Conservation (phyloP, 2,329 filamentous ascomycete genomes). For the Cladosporium colombiae region DNA sequence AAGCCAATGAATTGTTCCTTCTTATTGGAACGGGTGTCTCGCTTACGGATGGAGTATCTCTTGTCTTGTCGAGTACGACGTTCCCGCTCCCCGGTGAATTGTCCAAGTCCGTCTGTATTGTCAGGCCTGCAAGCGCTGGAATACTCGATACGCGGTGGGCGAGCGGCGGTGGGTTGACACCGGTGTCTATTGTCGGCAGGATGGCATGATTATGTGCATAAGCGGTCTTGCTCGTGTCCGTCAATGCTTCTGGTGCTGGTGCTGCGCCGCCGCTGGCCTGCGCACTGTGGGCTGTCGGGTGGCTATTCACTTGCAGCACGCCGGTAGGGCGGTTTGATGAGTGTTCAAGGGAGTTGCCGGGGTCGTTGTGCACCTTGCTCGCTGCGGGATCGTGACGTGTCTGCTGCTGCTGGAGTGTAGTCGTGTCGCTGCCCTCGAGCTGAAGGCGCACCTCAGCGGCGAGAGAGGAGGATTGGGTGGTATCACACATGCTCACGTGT, state of each 20-base stretch:
- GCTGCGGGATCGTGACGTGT: conserved; percentile 6
- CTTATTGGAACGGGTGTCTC: conserved; percentile 37
- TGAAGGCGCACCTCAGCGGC: conserved; percentile 5
- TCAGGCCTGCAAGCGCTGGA: conserved; percentile 27
- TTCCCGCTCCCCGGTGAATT: conserved; percentile 13
- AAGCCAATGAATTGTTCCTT: conserved; percentile 42
- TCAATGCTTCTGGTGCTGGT: not conserved
- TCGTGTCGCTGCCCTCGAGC: not conserved
- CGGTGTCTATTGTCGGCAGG: conserved; percentile 16
- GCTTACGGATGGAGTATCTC: conserved; percentile 33
- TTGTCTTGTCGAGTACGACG: conserved; percentile 9
- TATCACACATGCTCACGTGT: conserved; percentile 7
- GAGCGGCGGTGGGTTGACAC: conserved; percentile 18
- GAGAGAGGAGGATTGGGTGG: not conserved
- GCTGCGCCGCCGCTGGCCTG: not conserved
- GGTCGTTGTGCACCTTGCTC: not conserved
- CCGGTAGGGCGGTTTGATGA: not conserved
- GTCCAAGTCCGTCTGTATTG: conserved; percentile 26
- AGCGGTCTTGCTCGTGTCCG: conserved; percentile 5
- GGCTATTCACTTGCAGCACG: conserved; percentile 1
- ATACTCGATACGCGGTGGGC: conserved; percentile 20
- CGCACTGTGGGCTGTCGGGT: not conserved
- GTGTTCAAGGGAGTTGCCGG: not conserved
- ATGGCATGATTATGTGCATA: conserved; percentile 9
- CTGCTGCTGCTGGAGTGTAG: not conserved